A percentile compares a stretch with the other conserved stretches of the same genome.
These are phyloP conservation scores for Hansenula sp. DNA, from an alignment of 1,139 yeast genomes.

Conservation along the genomic window DNA sequence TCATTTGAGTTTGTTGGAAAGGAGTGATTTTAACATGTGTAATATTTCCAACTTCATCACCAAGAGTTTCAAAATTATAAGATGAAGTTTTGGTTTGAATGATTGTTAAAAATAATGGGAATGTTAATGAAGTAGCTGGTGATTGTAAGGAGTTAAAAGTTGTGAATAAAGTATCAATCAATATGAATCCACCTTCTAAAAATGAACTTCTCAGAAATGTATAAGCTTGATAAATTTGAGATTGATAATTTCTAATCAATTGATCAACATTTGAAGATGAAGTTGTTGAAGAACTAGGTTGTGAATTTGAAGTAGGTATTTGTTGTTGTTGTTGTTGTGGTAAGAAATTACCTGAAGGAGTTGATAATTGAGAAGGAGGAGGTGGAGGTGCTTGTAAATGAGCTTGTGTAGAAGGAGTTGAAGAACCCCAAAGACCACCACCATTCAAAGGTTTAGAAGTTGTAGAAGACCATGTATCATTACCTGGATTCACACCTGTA, in stretches of 20 bases:
- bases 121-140: not conserved
- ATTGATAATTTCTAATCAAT: slow-evolving; percentile 7
- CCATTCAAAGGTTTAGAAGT: not conserved
- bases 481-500: not conserved
- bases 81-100: slow-evolving; percentile 5
- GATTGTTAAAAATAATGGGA: slow-evolving; percentile 5
- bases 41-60: slow-evolving; percentile 6
- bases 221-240: slow-evolving; percentile 9
- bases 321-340: not conserved
- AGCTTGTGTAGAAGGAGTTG: not conserved
- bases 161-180: slow-evolving; percentile 4
- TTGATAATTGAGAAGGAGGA: not conserved
- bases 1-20: not conserved
- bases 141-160: slow-evolving; percentile 6
- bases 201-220: slow-evolving; percentile 3
- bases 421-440: not conserved
- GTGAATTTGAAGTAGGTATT: not conserved
- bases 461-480: not conserved
- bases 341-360: too few species aligned
- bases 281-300: not conserved
- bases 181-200: slow-evolving; percentile 7
- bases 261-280: slow-evolving; percentile 1
- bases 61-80: slow-evolving; percentile 3
- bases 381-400: not conserved
- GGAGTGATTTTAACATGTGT: slow-evolving; percentile 6